Percentiles rank a stretch among this genome's conserved stretches.
phyloP scores from a whole-genome alignment of 805 yeast species.

The Nematodospora valgi region DNA sequence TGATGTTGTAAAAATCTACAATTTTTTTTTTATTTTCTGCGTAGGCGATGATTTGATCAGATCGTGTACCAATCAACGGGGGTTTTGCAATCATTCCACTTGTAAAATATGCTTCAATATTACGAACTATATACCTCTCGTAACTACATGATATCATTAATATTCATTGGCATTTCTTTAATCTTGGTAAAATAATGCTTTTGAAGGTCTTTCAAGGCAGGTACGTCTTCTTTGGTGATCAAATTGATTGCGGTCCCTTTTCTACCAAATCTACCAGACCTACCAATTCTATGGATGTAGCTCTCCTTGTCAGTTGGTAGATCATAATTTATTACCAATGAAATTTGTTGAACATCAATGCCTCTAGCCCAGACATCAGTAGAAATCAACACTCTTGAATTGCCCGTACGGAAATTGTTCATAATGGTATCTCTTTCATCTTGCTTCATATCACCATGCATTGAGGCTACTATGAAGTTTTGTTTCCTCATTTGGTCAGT shows the following conservation, averaged over 20 bases:
- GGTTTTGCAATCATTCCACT: no score
- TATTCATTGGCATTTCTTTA: conserved; percentile 75
- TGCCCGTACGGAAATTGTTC: conserved; percentile 93
- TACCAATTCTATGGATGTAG: conserved; percentile 96
- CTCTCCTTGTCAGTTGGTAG: conserved; percentile 90
- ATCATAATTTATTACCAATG: conserved; percentile 93
- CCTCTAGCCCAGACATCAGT: conserved; percentile 99
- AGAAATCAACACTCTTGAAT: conserved; percentile 88
- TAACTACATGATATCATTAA: conserved; percentile 38
- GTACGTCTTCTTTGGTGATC: conserved; percentile 75
- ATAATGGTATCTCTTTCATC: conserved; percentile 90
- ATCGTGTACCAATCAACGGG: no score
- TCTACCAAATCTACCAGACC: conserved; percentile 98
- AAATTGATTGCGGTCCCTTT: conserved; percentile 98
- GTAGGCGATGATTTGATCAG: no score
- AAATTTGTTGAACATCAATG: conserved; percentile 97
- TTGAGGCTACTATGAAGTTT: conserved; percentile 89
- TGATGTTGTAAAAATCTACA: conserved; percentile 1
- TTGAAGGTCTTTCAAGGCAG: conserved; percentile 71
- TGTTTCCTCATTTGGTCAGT: conserved; percentile 73
- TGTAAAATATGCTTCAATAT: no score
- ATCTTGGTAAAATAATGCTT: conserved; percentile 71
- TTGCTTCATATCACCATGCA: conserved; percentile 97
- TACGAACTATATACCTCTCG: neutral
- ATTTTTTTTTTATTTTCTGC: conserved; percentile 4